Percentiles rank a stretch among this genome's conserved stretches.
These are phyloP conservation scores for Lactifluus piperatus DNA, from an alignment of 768 basidiomycete species.

Conservation along the genomic window DNA sequence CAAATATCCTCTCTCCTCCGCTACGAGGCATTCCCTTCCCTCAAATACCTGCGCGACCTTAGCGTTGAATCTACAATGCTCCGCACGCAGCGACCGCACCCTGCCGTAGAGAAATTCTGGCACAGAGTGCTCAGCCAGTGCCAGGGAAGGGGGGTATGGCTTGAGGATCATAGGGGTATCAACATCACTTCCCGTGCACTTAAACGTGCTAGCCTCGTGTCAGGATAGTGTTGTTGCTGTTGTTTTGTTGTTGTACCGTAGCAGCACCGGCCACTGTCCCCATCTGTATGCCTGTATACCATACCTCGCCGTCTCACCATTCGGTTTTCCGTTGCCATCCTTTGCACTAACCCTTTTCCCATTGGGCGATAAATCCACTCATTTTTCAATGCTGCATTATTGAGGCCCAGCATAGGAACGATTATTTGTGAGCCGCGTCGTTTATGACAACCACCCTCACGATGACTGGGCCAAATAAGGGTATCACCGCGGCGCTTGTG, in stretches of 20 bases:
- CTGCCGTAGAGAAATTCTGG: conserved; percentile 36
- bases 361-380: background rate
- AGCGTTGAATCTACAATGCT: conserved; percentile 49
- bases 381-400: background rate
- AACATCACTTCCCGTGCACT: conserved; percentile 44
- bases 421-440: background rate
- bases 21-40: conserved; percentile 49
- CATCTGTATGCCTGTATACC: background rate
- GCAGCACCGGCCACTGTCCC: background rate
- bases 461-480: background rate
- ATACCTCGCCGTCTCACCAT: background rate
- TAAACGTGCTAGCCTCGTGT: conserved; percentile 26
- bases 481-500: background rate
- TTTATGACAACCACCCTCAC: too few species aligned
- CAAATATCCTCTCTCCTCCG: conserved; percentile 55
- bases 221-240: background rate
- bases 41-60: conserved; percentile 57
- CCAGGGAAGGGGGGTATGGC: conserved; percentile 45
- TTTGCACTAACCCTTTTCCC: background rate
- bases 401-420: background rate
- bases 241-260: background rate
- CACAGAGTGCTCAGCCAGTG: conserved; percentile 35
- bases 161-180: conserved; percentile 56
- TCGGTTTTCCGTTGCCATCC: background rate
- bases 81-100: conserved; percentile 34